A percentile compares a stretch with the other conserved stretches of the same genome.
Conservation (phyloP, 2,329 filamentous ascomycete genomes). For the Colletotrichum sp. region DNA sequence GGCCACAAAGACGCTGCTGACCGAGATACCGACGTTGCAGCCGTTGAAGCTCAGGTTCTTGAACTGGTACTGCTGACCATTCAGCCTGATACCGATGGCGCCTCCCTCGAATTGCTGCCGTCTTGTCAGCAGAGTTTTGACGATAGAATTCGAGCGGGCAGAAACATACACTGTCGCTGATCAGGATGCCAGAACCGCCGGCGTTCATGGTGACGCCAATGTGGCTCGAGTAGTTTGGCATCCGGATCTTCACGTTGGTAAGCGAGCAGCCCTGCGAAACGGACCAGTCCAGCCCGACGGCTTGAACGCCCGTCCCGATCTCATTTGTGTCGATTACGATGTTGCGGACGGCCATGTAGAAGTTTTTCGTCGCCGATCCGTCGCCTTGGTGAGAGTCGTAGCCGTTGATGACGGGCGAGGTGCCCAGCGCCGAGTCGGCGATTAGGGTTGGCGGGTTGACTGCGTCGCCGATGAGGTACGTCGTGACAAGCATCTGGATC, state of each 20-base stretch:
- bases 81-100: slow-evolving; percentile 30
- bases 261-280: slow-evolving; percentile 33
- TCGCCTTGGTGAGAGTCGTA: slow-evolving; percentile 29
- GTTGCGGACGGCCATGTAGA: slow-evolving; percentile 36
- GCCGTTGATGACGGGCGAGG: slow-evolving; percentile 22
- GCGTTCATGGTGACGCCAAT: slow-evolving; percentile 38
- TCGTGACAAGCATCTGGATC: slow-evolving; percentile 33
- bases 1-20: slow-evolving; percentile 29
- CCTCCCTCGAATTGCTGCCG: slow-evolving; percentile 33
- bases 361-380: slow-evolving; percentile 32
- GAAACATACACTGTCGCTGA: slow-evolving; percentile 28
- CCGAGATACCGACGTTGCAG: slow-evolving; percentile 30
- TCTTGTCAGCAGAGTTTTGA: not conserved
- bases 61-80: slow-evolving; percentile 37
- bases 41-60: slow-evolving; percentile 34
- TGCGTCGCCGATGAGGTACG: slow-evolving; percentile 34
- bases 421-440: slow-evolving; percentile 22
- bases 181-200: slow-evolving; percentile 34
- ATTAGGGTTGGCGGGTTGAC: slow-evolving; percentile 29
- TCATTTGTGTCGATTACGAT: slow-evolving; percentile 30
- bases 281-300: slow-evolving; percentile 31
- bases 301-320: slow-evolving; percentile 21
- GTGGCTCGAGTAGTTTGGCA: slow-evolving; percentile 37
- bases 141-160: no score
- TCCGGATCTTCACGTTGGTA: slow-evolving; percentile 33